Percentiles rank a stretch among this genome's conserved stretches.
Conservation (phyloP, 495 filamentous ascomycete species). For the Podospora pseudopauciseta region DNA sequence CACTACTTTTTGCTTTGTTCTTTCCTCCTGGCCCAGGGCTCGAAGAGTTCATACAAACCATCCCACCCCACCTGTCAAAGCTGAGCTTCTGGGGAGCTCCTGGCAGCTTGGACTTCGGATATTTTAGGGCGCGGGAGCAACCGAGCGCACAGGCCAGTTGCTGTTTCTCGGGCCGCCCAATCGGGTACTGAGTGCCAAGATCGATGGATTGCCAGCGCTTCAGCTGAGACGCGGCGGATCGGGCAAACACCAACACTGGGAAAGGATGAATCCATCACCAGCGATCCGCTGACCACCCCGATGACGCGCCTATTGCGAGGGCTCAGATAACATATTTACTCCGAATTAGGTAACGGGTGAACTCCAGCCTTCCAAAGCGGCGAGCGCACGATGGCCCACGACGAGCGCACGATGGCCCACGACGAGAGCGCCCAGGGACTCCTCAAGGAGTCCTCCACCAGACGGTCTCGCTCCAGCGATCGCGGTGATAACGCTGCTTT, state of each 20-base stretch:
- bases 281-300: neutral
- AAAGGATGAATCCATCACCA: neutral
- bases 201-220: constrained; percentile 1
- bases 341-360: neutral
- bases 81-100: constrained; percentile 5
- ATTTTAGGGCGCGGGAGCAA: constrained; percentile 7
- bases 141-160: neutral
- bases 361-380: neutral
- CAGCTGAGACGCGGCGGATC: neutral
- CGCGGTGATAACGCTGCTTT: constrained; percentile 25
- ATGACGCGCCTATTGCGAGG: neutral
- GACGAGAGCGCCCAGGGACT: constrained; percentile 27
- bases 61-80: neutral
- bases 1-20: no score
- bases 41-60: no score
- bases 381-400: constrained; percentile 12
- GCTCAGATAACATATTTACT: neutral
- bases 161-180: neutral
- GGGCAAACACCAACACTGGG: neutral
- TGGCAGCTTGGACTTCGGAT: neutral
- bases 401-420: constrained; percentile 17
- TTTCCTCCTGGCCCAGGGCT: no score
- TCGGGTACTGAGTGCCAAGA: neutral
- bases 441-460: constrained; percentile 18
- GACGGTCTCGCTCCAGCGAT: constrained; percentile 24